phyloP scores from a whole-genome alignment of 2,329 filamentous ascomycete genomes.

The Didymella exigua region DNA sequence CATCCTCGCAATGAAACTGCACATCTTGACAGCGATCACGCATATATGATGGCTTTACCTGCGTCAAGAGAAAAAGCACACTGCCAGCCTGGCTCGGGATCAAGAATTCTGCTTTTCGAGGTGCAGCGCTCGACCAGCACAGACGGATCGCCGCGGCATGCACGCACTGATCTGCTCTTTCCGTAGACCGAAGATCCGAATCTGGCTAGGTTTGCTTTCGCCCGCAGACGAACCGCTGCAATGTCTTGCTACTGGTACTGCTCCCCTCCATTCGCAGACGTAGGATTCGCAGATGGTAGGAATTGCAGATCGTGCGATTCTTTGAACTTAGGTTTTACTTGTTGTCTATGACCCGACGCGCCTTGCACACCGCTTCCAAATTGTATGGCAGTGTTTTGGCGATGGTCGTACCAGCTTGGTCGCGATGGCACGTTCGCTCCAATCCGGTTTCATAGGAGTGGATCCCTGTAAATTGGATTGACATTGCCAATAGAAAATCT shows the following conservation, averaged over 20 bases:
- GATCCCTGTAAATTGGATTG: conserved; percentile 11
- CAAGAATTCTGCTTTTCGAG: conserved; percentile 7
- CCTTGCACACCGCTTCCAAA: conserved; percentile 15
- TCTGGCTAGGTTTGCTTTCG: conserved; percentile 19
- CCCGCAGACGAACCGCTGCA: conserved; percentile 2
- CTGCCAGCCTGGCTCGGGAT: conserved; percentile 5
- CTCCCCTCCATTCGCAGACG: conserved; percentile 2
- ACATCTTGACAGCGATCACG: conserved; percentile 2
- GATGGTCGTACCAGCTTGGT: conserved; percentile 5
- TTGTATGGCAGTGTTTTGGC: conserved; percentile 6
- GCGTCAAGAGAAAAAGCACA: conserved; percentile 9
- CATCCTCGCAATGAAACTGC: conserved; percentile 14
- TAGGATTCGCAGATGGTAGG: conserved; percentile 2
- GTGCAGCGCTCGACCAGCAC: conserved; percentile 13
- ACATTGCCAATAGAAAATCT: conserved; percentile 12
- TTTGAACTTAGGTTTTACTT: background rate
- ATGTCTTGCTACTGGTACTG: background rate
- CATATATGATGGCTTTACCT: conserved; percentile 7
- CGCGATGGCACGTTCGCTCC: conserved; percentile 8
- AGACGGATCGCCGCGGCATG: conserved; percentile 18
- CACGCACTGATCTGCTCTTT: conserved; percentile 24
- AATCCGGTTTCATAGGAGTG: conserved; percentile 12
- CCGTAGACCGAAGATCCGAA: conserved; percentile 22
- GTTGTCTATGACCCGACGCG: conserved; percentile 11
- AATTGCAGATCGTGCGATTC: too few relatives aligned